A percentile compares a stretch with the other conserved stretches of the same genome.
Conservation (phyloP, 495 filamentous ascomycete genomes). For the Penicillium pancosmium region DNA sequence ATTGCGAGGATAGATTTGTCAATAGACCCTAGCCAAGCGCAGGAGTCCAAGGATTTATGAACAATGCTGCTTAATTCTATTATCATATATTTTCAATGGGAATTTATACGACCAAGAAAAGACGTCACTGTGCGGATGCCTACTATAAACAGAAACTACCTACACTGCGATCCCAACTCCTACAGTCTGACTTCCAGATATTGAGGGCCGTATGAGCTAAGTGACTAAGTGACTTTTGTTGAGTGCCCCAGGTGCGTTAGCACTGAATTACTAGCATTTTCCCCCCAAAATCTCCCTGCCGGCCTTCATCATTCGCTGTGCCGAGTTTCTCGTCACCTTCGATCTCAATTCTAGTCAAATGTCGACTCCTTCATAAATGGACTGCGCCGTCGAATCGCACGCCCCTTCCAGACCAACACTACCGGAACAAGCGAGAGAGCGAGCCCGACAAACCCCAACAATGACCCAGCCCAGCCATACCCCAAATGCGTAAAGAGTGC, state of each 20-base stretch:
- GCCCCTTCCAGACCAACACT: slow-evolving; percentile 39
- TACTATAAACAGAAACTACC: too few species aligned
- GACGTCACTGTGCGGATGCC: too few species aligned
- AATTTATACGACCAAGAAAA: too few species aligned
- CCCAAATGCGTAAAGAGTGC: slow-evolving; percentile 44
- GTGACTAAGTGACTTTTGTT: too few species aligned
- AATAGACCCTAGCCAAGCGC: slow-evolving; percentile 16
- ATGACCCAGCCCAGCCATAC: slow-evolving; percentile 46
- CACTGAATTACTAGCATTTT: too few species aligned
- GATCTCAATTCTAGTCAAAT: slow-evolving; percentile 8
- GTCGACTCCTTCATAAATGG: slow-evolving; percentile 42
- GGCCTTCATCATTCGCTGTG: too few species aligned
- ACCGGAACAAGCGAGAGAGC: slow-evolving; percentile 42
- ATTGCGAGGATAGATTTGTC: slow-evolving; percentile 15
- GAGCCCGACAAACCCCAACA: slow-evolving; percentile 45
- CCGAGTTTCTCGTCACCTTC: not conserved
- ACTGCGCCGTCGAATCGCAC: slow-evolving; percentile 34
- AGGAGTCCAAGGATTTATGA: slow-evolving; percentile 5
- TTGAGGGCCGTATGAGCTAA: too few species aligned
- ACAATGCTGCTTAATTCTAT: slow-evolving; percentile 1
- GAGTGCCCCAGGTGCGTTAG: too few species aligned
- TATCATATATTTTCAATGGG: slow-evolving; percentile 8
- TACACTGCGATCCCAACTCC: too few species aligned
- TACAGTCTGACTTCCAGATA: too few species aligned
- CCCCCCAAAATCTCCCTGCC: too few species aligned